Percentiles rank a stretch among this genome's conserved stretches.
Conservation (phyloP, 2,329 filamentous ascomycete species). For the Aspergillus spinulosporus region DNA sequence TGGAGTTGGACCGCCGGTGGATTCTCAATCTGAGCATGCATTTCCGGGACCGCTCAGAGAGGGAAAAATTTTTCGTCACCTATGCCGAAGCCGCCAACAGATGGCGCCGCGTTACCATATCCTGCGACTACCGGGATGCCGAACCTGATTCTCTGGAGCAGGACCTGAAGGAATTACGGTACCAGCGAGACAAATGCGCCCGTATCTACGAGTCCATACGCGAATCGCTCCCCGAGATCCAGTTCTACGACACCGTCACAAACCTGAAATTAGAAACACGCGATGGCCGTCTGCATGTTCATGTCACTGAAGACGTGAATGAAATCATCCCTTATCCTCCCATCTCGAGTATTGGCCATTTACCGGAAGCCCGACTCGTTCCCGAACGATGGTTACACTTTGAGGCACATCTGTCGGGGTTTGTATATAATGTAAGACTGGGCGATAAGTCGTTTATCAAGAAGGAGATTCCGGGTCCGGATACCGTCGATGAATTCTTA, state of each 20-base stretch:
- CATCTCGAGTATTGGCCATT: constrained; percentile 70
- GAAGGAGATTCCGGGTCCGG: constrained; percentile 95
- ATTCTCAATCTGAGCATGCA: constrained; percentile 98
- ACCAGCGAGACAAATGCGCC: constrained; percentile 86
- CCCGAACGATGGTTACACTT: constrained; percentile 76
- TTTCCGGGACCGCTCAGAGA: constrained; percentile 85
- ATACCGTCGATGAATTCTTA: constrained; percentile 92
- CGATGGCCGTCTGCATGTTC: constrained; percentile 85
- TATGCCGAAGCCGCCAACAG: constrained; percentile 76
- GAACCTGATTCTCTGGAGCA: constrained; percentile 79
- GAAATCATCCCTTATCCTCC: constrained; percentile 89
- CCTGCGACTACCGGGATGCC: constrained; percentile 84
- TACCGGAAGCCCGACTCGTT: constrained; percentile 55
- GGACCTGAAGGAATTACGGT: constrained; percentile 74
- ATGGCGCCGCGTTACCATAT: constrained; percentile 89
- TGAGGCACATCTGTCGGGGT: constrained; percentile 90
- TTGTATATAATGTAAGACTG: constrained; percentile 88
- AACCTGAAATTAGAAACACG: constrained; percentile 91
- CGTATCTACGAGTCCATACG: constrained; percentile 94
- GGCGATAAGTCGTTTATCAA: constrained; percentile 75
- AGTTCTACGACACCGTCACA: constrained; percentile 94
- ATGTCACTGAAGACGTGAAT: constrained; percentile 95
- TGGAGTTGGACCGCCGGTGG: constrained; percentile 85
- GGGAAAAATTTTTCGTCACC: constrained; percentile 98
- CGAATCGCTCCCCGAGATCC: constrained; percentile 86